Base-by-base conservation (phyloP, 2,329 filamentous ascomycete genomes). In the Trichothecium roseum region DNA sequence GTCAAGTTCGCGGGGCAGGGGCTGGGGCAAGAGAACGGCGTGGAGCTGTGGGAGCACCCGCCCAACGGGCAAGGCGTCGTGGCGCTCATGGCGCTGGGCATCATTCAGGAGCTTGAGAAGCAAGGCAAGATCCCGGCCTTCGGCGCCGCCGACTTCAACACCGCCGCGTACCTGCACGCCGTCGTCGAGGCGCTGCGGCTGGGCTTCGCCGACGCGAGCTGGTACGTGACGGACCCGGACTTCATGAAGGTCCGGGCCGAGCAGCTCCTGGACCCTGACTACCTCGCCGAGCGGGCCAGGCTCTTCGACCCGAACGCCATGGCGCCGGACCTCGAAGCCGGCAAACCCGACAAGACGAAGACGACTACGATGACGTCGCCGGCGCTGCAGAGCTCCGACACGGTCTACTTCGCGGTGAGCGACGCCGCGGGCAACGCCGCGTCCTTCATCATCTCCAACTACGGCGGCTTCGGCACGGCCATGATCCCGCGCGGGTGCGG, bases 51-150 rank as follows among this genome's bases (percentile, higher is more conserved):
- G 89, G 91, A 98, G 53, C 89, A 96, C 53, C 88, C 89, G 26
- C 91, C 91, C 8, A 96, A 96, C 49, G 88, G 91, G 0, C 91
- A 96, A 59, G 91, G 91, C 2, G 88, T 96, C 44, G 84, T 96
- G 3, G 91, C 91, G 0, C 65, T 96, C 22, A 94, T 96, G 81
- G 84, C 91, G 0, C 67, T 98, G 1, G 91, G 91, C 2, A 94
- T 96, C 45, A 66, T 98, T 33, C 80, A 95, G 54, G 78, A 88
- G 52, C 70, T 96, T 2, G 85, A 94, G 57, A 74, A 77, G 40
- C 64, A 70, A 13, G 81, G 81, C 28, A 77, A 77, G 48, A 86
- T 96, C 40, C 78, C 81, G 0, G 70, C 66, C 1, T 94, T 91
- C 57, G 60, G 56, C 0, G 58, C 72, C 2, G 61, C 68, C 3